Conservation (phyloP, 768 basidiomycete genomes). For the Nidularia sp. region DNA sequence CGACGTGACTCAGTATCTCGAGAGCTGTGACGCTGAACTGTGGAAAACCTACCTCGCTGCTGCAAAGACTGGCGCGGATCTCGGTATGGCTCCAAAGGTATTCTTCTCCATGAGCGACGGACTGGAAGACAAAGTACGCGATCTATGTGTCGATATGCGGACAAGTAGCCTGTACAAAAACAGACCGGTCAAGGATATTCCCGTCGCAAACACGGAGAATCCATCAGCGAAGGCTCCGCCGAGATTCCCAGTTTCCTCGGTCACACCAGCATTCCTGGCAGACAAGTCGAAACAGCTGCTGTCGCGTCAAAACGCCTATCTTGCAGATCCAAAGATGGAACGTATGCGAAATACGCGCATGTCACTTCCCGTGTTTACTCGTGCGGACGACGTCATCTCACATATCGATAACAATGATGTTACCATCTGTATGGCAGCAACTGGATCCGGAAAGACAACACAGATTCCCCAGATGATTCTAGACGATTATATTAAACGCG, state of each 20-base stretch:
- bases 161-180: slow-evolving; percentile 64
- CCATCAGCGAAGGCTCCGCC: background rate
- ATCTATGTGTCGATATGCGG: slow-evolving; percentile 65
- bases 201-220: background rate
- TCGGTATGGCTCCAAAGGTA: slow-evolving; percentile 70
- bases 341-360: slow-evolving; percentile 65
- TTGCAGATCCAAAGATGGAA: slow-evolving; percentile 53
- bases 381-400: slow-evolving; percentile 59
- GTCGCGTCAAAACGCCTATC: slow-evolving; percentile 53
- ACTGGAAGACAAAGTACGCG: slow-evolving; percentile 67
- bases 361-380: slow-evolving; percentile 71
- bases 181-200: slow-evolving; percentile 32
- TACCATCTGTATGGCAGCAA: slow-evolving; percentile 84
- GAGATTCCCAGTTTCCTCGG: background rate
- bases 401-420: slow-evolving; percentile 78
- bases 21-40: slow-evolving; percentile 74
- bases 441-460: slow-evolving; percentile 92
- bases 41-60: slow-evolving; percentile 71
- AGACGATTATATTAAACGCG: slow-evolving; percentile 73
- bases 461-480: slow-evolving; percentile 92
- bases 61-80: slow-evolving; percentile 58
- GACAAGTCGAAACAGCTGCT: slow-evolving; percentile 58
- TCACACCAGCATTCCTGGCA: slow-evolving; percentile 22
- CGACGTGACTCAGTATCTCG: slow-evolving; percentile 84
- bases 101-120: slow-evolving; percentile 57